phyloP scores from a whole-genome alignment of 1,139 yeast genomes.

The Trichomonascaceae sp. region DNA sequence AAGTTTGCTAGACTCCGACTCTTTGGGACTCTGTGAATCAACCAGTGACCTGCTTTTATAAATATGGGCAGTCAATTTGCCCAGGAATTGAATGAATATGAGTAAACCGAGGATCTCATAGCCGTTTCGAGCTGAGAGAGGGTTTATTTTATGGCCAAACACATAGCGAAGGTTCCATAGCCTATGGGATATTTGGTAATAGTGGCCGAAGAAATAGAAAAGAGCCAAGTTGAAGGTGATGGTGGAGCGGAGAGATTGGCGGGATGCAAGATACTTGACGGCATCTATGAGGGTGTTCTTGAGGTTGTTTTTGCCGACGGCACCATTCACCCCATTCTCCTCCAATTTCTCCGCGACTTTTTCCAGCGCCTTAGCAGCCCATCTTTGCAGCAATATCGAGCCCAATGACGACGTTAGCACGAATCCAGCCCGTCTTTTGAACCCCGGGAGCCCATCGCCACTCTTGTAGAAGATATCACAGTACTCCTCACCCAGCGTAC shows the following conservation, averaged over 20 bases:
- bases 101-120: slow-evolving; percentile 75
- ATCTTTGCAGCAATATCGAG: slow-evolving; percentile 15
- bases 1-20: neutral
- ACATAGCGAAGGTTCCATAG: slow-evolving; percentile 73
- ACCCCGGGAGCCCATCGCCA: slow-evolving; percentile 44
- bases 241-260: slow-evolving; percentile 17
- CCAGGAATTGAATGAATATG: slow-evolving; percentile 52
- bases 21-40: neutral
- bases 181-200: slow-evolving; percentile 71
- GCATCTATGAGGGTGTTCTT: neutral
- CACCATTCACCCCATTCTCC: neutral
- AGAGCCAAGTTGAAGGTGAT: slow-evolving; percentile 65
- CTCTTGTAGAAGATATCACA: slow-evolving; percentile 73
- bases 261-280: neutral
- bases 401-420: slow-evolving; percentile 28
- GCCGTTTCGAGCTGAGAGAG: slow-evolving; percentile 41
- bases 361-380: neutral
- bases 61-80: slow-evolving; percentile 6
- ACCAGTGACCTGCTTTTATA: neutral
- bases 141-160: slow-evolving; percentile 29
- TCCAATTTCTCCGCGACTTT: neutral
- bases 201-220: slow-evolving; percentile 76
- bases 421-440: slow-evolving; percentile 29
- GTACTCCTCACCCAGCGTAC: slow-evolving; percentile 92
- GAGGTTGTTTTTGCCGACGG: neutral